Base-by-base conservation (phyloP, 306 rosid species). In the Prunus fruticosa region DNA sequence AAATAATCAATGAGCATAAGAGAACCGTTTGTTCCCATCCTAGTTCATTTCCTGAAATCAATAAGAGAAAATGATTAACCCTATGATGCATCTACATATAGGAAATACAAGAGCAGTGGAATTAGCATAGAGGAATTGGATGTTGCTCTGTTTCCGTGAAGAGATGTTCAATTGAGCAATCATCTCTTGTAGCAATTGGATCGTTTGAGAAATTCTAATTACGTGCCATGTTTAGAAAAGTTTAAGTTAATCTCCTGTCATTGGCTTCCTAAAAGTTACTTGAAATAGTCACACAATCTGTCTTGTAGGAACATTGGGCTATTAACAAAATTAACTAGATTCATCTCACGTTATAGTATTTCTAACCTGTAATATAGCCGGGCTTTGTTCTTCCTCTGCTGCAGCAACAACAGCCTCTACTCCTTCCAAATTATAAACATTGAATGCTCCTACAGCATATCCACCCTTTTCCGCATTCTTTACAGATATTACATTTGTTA, bases 371-470 rank as follows among this genome's bases (percentile, higher is more conserved):
- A 94, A 84, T 81, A 94, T 94, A 49, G 97, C 98, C 70, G 98
- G 97, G 82, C 98, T 94, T 43, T 75, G 86, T 84, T 86, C 84
- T 89, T 92, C 93, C 79, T 94, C 98, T 52, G 97, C 98, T 43
- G 98, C 98, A 76, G 96, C 85, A 71, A 91, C 87, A 80, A 94
- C 95, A 53, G 98, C 97, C 81, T 89, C 89, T 64, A 83, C 95
- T 85, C 97, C 98, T 92, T 94, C 97, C 88, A 94, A 83, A 90
- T 94, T 94, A 76, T 94, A 94, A 58, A 94, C 91, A 28, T 91
- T 94, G 84, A 94, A 94, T n/a, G 98, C 98, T 85, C 98, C 98
- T 72, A 94, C 89, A 75, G 98, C 97, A 85, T 91, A 94, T 77
- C 95, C 90, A 67, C 97, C 98, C 61, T 78, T 82, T 80, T 87